Evolutionary conservation across 129 eudicot genomes (phyloP), one percentile per base, ranked within the genome.

Genomic region (Kitagawia praeruptora): DNA sequence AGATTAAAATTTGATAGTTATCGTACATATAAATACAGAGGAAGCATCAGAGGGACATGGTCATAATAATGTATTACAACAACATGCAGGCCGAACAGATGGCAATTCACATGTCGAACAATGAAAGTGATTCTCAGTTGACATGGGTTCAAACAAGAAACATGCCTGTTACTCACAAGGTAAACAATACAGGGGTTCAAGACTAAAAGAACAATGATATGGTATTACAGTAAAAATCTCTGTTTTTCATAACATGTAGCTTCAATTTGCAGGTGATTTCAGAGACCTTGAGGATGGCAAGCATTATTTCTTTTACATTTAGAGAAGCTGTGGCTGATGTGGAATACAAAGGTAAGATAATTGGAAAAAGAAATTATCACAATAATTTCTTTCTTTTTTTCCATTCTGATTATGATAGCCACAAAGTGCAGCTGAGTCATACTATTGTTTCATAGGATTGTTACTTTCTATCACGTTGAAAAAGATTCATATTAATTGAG

Each of bases 81-180:
- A 73, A 67, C 81, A 75, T 48, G 86, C 85, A 89, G 92, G 90
- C 81, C 75, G 92, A 89, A 71, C 92, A 89, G 83, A 85, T 71
- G 84, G 80, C n/a, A 48, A 84, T 89, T 58, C 71, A 81, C 72
- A 51, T 76, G 74, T 77, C 61, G 47, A 89, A 86, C 76, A 79
- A 80, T 16, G 81, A 81, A 42, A 83, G 85, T 54, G 77, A 81
- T 78, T 77, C 66, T 71, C 82, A 67, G 42, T 81, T 89, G 86
- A 82, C 92, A 80, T 89, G 92, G 92, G 72, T 82, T 51, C 90
- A 89, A n/a, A 86, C 92, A 76, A 86, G 92, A 77, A 85, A 86
- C 46, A 89, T 89, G 92, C 89, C 92, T 19, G 61, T 82, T 76
- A 86, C 92, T 78, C 61, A 82, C 83, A 89, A 80, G 90, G 92